Evolutionary conservation across 1,139 yeast species (phyloP).

Genomic region (Tardiomyces depauwii): DNA sequence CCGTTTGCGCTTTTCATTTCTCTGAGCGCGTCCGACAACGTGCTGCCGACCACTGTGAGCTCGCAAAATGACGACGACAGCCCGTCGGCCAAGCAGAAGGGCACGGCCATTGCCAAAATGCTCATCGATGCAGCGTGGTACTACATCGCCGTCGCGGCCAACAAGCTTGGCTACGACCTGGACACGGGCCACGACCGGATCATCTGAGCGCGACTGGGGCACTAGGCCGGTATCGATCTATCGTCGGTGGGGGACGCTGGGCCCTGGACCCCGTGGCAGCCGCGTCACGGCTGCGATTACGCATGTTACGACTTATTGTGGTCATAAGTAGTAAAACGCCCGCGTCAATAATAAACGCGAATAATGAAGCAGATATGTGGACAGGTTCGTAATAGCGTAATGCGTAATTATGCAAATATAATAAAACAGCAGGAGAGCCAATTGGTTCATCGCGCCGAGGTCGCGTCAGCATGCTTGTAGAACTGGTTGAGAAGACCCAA

Average conservation of each 20-base stretch:
- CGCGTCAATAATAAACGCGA: too few species aligned
- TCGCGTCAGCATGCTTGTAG: slow-evolving; percentile 45
- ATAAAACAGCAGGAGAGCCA: too few species aligned
- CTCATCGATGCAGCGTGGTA: slow-evolving; percentile 46
- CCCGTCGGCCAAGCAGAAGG: slow-evolving; percentile 24
- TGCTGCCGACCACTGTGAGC: slow-evolving; percentile 43
- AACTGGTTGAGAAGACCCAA: slow-evolving; percentile 77
- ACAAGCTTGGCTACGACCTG: slow-evolving; percentile 51
- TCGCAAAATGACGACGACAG: slow-evolving; percentile 16
- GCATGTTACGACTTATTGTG: too few species aligned
- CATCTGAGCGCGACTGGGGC: too few species aligned
- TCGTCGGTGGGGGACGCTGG: too few species aligned
- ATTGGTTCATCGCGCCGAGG: not conserved
- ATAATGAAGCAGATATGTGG: too few species aligned
- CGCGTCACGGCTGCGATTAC: too few species aligned
- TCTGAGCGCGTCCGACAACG: slow-evolving; percentile 83
- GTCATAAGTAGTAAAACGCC: too few species aligned
- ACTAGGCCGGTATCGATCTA: too few species aligned
- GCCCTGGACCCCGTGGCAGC: too few species aligned
- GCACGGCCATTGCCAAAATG: slow-evolving; percentile 52
- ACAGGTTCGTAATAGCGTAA: too few species aligned
- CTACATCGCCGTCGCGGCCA: slow-evolving; percentile 35
- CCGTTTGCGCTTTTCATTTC: slow-evolving; percentile 92
- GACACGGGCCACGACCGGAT: slow-evolving; percentile 22
- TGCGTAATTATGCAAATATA: too few species aligned